phyloP scores from a whole-genome alignment of 495 filamentous ascomycete genomes.

The Venustampulla echinocandica region DNA sequence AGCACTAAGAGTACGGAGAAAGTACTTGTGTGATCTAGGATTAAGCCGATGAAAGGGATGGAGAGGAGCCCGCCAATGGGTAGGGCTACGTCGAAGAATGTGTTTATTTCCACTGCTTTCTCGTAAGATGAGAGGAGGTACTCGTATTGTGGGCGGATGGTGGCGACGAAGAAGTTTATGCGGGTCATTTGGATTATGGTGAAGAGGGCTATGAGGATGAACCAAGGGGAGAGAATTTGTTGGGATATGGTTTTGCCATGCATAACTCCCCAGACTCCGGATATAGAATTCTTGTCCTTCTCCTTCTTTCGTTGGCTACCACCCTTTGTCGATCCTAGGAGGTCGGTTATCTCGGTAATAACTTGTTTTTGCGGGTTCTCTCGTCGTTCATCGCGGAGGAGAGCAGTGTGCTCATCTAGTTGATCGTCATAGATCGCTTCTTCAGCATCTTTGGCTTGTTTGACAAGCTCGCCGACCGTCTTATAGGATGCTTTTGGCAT shows the following conservation, averaged over 20 bases:
- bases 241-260: slow-evolving; percentile 62
- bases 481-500: slow-evolving; percentile 82
- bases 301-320: slow-evolving; percentile 43
- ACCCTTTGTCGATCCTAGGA: slow-evolving; percentile 56
- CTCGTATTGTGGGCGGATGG: slow-evolving; percentile 77
- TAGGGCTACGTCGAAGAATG: slow-evolving; percentile 81
- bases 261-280: slow-evolving; percentile 82
- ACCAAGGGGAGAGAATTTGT: slow-evolving; percentile 82
- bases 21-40: slow-evolving; percentile 74
- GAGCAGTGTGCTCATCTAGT: slow-evolving; percentile 48
- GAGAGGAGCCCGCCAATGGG: slow-evolving; percentile 77
- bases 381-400: slow-evolving; percentile 54
- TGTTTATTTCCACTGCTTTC: slow-evolving; percentile 62
- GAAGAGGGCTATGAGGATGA: slow-evolving; percentile 76
- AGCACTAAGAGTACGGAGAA: slow-evolving; percentile 65
- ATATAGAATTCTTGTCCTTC: slow-evolving; percentile 51
- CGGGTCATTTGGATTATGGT: slow-evolving; percentile 87
- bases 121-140: slow-evolving; percentile 55
- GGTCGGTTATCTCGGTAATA: slow-evolving; percentile 61
- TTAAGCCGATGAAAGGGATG: slow-evolving; percentile 77
- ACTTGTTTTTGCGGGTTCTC: slow-evolving; percentile 58
- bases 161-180: slow-evolving; percentile 97
- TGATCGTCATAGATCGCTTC: slow-evolving; percentile 44
- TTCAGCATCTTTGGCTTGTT: slow-evolving; percentile 48
- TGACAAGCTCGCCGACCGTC: slow-evolving; percentile 74